Conservation (phyloP, 192 early-diverging fungal genomes). For the Helicostylum pulchrum region DNA sequence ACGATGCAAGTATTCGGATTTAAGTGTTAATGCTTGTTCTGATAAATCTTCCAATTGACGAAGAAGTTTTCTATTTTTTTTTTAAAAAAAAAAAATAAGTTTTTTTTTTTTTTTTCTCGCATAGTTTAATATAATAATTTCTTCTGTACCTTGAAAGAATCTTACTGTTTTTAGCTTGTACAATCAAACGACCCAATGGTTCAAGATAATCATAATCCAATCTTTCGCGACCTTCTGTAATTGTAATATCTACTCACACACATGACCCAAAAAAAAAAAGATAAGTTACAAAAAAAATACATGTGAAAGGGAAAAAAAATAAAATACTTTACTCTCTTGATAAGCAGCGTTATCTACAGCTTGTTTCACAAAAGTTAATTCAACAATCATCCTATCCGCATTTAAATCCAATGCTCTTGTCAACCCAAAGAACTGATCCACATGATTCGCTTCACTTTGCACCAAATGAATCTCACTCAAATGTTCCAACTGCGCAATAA, state of each 20-base stretch:
- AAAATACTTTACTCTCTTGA: constrained; percentile 32
- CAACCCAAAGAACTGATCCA: constrained; percentile 50
- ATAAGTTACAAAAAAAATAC: constrained; percentile 13
- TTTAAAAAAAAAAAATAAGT: neutral
- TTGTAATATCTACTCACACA: constrained; percentile 28
- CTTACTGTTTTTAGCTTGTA: constrained; percentile 54
- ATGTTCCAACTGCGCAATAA: constrained; percentile 63
- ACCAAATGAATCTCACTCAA: constrained; percentile 63
- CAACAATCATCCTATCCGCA: constrained; percentile 62
- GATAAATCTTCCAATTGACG: constrained; percentile 62
- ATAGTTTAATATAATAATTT: neutral
- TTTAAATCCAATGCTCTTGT: constrained; percentile 59
- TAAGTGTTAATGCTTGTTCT: constrained; percentile 42
- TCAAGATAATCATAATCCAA: constrained; percentile 49
- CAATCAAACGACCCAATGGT: constrained; percentile 36
- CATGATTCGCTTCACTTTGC: constrained; percentile 41
- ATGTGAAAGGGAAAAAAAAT: neutral
- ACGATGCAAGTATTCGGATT: constrained; percentile 43
- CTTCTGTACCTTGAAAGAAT: constrained; percentile 45
- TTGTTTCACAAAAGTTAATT: constrained; percentile 46
- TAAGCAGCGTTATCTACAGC: constrained; percentile 32
- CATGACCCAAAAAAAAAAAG: too few relatives aligned
- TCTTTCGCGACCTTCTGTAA: constrained; percentile 40
- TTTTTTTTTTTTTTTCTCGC: neutral
- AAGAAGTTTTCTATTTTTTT: constrained; percentile 55